Base-by-base conservation (phyloP, 2,329 filamentous ascomycete species). In the Botryotinia globosa region DNA sequence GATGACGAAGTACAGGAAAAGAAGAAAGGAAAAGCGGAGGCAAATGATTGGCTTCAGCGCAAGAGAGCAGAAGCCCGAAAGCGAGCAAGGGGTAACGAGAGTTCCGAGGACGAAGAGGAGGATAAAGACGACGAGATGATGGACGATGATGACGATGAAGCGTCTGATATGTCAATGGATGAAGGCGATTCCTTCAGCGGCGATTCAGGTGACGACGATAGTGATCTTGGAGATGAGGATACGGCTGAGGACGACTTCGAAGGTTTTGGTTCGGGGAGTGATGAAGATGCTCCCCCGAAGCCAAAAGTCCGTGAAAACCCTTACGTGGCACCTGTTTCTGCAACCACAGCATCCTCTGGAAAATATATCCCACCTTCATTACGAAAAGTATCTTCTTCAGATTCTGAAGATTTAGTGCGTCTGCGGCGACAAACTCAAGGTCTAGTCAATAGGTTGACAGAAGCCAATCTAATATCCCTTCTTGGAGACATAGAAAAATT, bases 331-430 rank as follows among this genome's bases (percentile, higher is more conserved):
- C 95, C 95, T 7, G 81, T 84, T 2, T 82, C 82, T 2, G 83
- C 83, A 32, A 79, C 80, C 25, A 81, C 83, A 58, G 80, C 84
- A 29, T 84, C 86, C 44, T 80, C 85, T n/a, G 85, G 85, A 9
- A 97, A 97, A 87, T 99, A 99, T 78, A 87, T 98, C 4, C 95
- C 96, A 1, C 96, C 95, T 4, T 97, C 94, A 1, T 84, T 96
- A 70, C 89, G 94, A 64, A 90, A 87, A 76, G 84, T 87, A 48
- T 82, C 87, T 4, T 85, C 87, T 1, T 88, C 89, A 0, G 90
- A 92, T 75, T 86, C 87, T 1, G 92, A 97, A 80, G 84, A 87
- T 59, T 84, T 92, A 65, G 85, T 85, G 20, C 90, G 92, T 56
- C 84, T 99, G 67, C 90, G 90, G 73, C 89, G 93, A 74, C 93